phyloP scores from a whole-genome alignment of 1,284 basidiomycete species.

The Rhodotorula sp. region DNA sequence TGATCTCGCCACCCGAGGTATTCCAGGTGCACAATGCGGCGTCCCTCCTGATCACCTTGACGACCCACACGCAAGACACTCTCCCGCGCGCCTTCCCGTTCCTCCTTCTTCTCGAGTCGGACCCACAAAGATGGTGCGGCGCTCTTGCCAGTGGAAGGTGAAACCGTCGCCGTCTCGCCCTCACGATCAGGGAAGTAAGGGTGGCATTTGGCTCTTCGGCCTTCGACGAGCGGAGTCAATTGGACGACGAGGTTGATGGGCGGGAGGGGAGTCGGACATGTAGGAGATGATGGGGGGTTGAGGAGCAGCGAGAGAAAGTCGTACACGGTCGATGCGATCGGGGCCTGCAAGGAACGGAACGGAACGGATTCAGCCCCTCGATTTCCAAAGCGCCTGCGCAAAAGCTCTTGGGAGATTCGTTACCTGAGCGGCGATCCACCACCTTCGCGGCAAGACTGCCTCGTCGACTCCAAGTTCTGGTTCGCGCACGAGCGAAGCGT shows the following conservation, averaged over 20 bases:
- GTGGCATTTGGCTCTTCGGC: constrained; percentile 66
- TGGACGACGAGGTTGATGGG: constrained; percentile 59
- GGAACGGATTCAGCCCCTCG: neutral
- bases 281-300: constrained; percentile 22
- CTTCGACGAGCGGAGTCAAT: constrained; percentile 67
- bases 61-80: constrained; percentile 29
- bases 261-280: neutral
- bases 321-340: constrained; percentile 65
- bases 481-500: constrained; percentile 79
- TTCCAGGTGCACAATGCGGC: constrained; percentile 41
- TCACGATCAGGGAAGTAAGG: constrained; percentile 65
- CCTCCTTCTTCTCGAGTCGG: constrained; percentile 53
- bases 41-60: constrained; percentile 15
- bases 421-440: constrained; percentile 75
- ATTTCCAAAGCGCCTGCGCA: neutral
- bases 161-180: constrained; percentile 59
- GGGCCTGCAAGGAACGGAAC: constrained; percentile 53
- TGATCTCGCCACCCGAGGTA: constrained; percentile 40
- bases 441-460: constrained; percentile 51
- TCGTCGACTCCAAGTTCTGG: constrained; percentile 55
- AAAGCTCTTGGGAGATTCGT: neutral
- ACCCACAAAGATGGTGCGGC: neutral
- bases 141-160: constrained; percentile 53
- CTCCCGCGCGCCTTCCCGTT: constrained; percentile 48
- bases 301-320: constrained; percentile 67